phyloP scores from a whole-genome alignment of 768 basidiomycete species.

The Phaeotremella skinneri region DNA sequence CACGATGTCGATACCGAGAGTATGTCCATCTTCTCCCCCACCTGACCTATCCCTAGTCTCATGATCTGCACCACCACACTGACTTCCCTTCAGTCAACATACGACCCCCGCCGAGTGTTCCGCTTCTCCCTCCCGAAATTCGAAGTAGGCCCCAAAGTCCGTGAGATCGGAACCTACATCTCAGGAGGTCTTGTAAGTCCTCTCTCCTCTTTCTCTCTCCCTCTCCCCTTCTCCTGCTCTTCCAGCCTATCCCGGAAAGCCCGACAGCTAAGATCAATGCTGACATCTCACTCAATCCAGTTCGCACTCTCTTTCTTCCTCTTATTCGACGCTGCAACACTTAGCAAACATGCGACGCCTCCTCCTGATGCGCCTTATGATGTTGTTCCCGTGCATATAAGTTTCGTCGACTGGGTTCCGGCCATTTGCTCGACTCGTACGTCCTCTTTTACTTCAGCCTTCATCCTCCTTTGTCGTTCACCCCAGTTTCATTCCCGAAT shows the following conservation, averaged over 20 bases:
- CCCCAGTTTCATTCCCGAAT: not conserved
- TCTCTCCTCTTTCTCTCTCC: not conserved
- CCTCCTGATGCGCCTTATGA: constrained; percentile 70
- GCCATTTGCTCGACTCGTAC: constrained; percentile 77
- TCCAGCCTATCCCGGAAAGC: constrained; percentile 13
- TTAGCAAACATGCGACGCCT: constrained; percentile 78
- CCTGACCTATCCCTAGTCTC: not conserved
- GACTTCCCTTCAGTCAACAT: constrained; percentile 67
- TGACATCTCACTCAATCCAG: too few species aligned
- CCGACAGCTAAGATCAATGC: not conserved
- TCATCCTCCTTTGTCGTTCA: not conserved
- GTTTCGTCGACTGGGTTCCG: constrained; percentile 96
- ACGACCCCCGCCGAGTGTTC: constrained; percentile 84
- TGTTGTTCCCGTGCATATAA: constrained; percentile 73
- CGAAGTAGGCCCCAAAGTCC: constrained; percentile 68
- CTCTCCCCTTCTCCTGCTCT: constrained; percentile 3
- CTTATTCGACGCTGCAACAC: constrained; percentile 86
- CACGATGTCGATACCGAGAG: not conserved
- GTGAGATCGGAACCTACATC: constrained; percentile 82
- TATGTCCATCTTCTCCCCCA: not conserved
- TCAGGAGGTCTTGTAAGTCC: constrained; percentile 85
- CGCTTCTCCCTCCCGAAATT: constrained; percentile 77
- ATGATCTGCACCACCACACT: constrained; percentile 54
- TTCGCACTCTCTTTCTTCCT: constrained; percentile 94
- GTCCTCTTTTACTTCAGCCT: constrained; percentile 14